Evolutionary conservation across 345 rosid species (phyloP).

Genomic region (Stellera chamaejasme): DNA sequence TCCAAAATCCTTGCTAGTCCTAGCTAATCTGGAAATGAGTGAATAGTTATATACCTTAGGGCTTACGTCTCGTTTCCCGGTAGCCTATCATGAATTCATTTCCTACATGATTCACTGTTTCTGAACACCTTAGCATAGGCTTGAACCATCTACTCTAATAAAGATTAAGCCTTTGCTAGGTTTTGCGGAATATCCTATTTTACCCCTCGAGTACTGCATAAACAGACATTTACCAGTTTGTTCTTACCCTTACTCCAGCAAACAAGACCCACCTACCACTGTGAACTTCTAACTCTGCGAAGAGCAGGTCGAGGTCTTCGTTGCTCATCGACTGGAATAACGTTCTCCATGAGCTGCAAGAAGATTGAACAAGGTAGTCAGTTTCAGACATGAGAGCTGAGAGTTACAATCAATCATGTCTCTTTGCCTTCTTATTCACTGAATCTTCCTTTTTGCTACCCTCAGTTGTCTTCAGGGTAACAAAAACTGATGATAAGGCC

Average conservation of each 20-base stretch:
- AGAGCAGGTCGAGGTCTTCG: slow-evolving; percentile 36
- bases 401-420: neutral
- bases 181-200: no score
- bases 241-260: slow-evolving; percentile 6
- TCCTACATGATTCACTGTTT: no score
- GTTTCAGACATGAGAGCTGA: neutral
- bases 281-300: slow-evolving; percentile 51
- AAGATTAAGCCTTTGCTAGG: neutral
- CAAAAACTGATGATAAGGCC: neutral
- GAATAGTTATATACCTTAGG: no score
- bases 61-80: no score
- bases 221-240: neutral
- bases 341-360: slow-evolving; percentile 67
- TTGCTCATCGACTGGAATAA: slow-evolving; percentile 64
- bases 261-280: slow-evolving; percentile 38
- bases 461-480: neutral
- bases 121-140: no score
- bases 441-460: neutral
- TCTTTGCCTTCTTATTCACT: neutral
- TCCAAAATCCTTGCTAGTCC: no score
- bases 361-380: slow-evolving; percentile 5
- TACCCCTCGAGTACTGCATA: no score
- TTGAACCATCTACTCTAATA: neutral
- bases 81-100: no score
- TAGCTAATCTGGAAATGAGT: no score